Conservation (phyloP, 2,329 filamentous ascomycete species). For the Alternaria sp. region DNA sequence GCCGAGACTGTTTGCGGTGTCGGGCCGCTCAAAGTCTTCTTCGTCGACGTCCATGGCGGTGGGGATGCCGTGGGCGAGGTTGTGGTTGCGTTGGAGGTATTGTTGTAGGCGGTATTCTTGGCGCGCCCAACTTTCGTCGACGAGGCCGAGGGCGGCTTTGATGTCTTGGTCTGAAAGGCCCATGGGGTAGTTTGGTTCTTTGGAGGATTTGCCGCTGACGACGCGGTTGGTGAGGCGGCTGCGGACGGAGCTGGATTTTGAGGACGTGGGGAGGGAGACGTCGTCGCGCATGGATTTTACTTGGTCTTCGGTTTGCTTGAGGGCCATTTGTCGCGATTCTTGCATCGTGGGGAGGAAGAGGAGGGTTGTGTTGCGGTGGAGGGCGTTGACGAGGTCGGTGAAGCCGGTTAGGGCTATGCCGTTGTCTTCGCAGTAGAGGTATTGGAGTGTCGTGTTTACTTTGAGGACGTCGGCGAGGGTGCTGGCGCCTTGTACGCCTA, state of each 20-base stretch:
- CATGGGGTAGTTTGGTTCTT: slow-evolving; percentile 33
- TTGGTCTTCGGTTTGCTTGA: slow-evolving; percentile 65
- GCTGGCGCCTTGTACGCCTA: slow-evolving; percentile 72
- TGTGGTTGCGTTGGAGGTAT: slow-evolving; percentile 56
- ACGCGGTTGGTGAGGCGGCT: slow-evolving; percentile 44
- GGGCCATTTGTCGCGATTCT: slow-evolving; percentile 65
- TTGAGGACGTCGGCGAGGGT: slow-evolving; percentile 73
- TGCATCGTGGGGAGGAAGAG: slow-evolving; percentile 69
- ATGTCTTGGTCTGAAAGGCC: slow-evolving; percentile 57
- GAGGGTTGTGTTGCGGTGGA: slow-evolving; percentile 69
- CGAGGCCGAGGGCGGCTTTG: slow-evolving; percentile 55
- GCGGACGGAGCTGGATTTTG: slow-evolving; percentile 42
- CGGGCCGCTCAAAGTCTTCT: slow-evolving; percentile 54
- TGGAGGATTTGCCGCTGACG: slow-evolving; percentile 30
- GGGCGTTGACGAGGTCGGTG: slow-evolving; percentile 70
- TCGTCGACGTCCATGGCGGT: slow-evolving; percentile 54
- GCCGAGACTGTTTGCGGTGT: slow-evolving; percentile 49
- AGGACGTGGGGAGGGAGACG: slow-evolving; percentile 25
- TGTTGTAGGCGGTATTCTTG: slow-evolving; percentile 56
- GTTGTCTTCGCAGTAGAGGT: slow-evolving; percentile 75
- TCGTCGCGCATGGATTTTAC: slow-evolving; percentile 60
- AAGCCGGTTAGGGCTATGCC: slow-evolving; percentile 74
- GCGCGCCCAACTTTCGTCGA: slow-evolving; percentile 59
- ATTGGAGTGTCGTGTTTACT: slow-evolving; percentile 66
- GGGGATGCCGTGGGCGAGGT: slow-evolving; percentile 53